These are phyloP conservation scores for Phialemoniopsis sp. DNA, from an alignment of 2,329 filamentous ascomycete species.

Conservation along the genomic window DNA sequence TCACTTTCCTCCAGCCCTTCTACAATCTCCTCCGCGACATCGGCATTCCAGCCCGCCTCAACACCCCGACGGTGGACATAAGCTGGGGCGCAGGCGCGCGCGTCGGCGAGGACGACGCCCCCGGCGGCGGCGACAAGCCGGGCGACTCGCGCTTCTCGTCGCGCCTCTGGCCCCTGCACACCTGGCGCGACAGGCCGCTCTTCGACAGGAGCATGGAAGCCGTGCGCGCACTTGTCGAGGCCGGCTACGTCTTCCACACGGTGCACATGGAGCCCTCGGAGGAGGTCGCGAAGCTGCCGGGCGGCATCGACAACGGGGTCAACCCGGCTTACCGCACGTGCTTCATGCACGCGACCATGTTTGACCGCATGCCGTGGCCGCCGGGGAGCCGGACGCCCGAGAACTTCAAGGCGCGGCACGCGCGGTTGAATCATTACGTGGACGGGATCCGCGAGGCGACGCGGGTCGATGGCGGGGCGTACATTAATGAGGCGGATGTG, in stretches of 20 bases:
- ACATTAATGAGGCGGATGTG: slow-evolving; percentile 11
- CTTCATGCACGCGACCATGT: slow-evolving; percentile 9
- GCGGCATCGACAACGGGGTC: slow-evolving; percentile 13
- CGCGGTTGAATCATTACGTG: slow-evolving; percentile 4
- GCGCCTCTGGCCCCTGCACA: slow-evolving; percentile 15
- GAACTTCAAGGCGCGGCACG: not conserved
- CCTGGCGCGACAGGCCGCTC: slow-evolving; percentile 10
- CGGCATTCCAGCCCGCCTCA: slow-evolving; percentile 14
- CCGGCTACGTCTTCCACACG: slow-evolving; percentile 19
- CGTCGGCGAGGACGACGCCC: slow-evolving; percentile 5
- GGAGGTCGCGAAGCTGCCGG: slow-evolving; percentile 13
- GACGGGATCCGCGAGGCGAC: slow-evolving; percentile 5
- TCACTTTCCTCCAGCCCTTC: slow-evolving; percentile 24
- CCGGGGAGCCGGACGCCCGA: no score
- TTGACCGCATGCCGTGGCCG: slow-evolving; percentile 3
- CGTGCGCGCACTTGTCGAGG: slow-evolving; percentile 14
- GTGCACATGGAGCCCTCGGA: slow-evolving; percentile 13
- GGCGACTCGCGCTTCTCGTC: slow-evolving; percentile 15
- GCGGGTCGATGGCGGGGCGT: slow-evolving; percentile 7
- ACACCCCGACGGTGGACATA: slow-evolving; percentile 3
- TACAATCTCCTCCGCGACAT: slow-evolving; percentile 22
- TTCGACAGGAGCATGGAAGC: slow-evolving; percentile 13
- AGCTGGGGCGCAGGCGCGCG: slow-evolving; percentile 6
- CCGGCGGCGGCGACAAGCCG: slow-evolving; percentile 15
- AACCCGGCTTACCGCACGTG: slow-evolving; percentile 10